Evolutionary conservation across 1,284 basidiomycete species (phyloP).

Genomic region (Tremellales sp.): DNA sequence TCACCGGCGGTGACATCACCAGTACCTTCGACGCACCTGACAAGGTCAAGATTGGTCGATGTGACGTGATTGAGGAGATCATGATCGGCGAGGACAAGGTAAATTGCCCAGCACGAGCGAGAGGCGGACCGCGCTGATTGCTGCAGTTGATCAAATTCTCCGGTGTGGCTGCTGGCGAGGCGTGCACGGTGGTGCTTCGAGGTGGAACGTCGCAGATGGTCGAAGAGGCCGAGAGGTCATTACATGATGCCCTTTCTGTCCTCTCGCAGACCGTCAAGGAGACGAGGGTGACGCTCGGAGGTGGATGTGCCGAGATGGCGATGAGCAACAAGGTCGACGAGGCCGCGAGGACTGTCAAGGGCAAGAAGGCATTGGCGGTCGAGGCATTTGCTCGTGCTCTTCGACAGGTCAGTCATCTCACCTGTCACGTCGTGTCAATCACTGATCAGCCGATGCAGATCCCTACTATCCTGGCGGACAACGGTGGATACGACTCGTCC

Average conservation of each 20-base stretch:
- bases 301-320: constrained; percentile 96
- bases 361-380: constrained; percentile 93
- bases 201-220: constrained; percentile 99
- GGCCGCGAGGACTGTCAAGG: constrained; percentile 74
- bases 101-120: constrained; percentile 16
- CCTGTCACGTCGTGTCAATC: background rate
- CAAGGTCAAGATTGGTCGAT: constrained; percentile 86
- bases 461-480: constrained; percentile 94
- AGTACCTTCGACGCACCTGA: constrained; percentile 94
- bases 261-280: constrained; percentile 97
- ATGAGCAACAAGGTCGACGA: constrained; percentile 96
- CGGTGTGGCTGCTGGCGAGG: constrained; percentile 94
- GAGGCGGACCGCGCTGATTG: background rate
- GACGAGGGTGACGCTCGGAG: constrained; percentile 87
- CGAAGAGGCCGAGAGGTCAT: constrained; percentile 94
- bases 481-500: constrained; percentile 95
- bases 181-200: constrained; percentile 97
- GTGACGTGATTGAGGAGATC: constrained; percentile 95
- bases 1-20: constrained; percentile 97
- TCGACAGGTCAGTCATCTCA: constrained; percentile 56
- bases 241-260: constrained; percentile 96
- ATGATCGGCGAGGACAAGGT: constrained; percentile 99
- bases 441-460: constrained; percentile 53
- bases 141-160: constrained; percentile 95
- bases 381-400: constrained; percentile 88